Conservation (phyloP, 495 filamentous ascomycete species). For the Wilcoxina mikolae region DNA sequence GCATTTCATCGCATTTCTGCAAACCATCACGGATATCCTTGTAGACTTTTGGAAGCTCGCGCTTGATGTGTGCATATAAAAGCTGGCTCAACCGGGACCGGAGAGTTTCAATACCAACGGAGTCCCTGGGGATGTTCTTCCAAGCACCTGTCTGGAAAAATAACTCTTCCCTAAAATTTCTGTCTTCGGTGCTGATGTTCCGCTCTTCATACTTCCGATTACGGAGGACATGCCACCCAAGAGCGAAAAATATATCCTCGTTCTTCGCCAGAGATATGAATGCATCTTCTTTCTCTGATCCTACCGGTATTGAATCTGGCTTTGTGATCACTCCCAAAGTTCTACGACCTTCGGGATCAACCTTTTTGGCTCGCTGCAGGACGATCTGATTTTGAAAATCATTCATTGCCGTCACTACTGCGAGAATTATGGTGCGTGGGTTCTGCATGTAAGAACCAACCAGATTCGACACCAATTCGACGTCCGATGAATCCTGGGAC, state of each 20-base stretch:
- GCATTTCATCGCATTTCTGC: no score
- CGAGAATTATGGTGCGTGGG: constrained; percentile 37
- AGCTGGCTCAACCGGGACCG: no score
- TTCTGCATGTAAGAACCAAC: constrained; percentile 36
- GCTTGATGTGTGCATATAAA: no score
- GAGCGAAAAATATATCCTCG: constrained; percentile 33
- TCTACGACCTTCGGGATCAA: constrained; percentile 32
- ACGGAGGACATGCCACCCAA: constrained; percentile 39
- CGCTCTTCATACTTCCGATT: constrained; percentile 36
- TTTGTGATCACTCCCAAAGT: constrained; percentile 27
- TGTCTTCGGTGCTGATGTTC: constrained; percentile 22
- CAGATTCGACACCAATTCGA: constrained; percentile 33
- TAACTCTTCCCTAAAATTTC: no score
- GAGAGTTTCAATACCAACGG: no score
- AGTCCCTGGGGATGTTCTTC: no score
- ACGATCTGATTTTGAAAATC: constrained; percentile 39
- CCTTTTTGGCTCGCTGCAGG: constrained; percentile 31
- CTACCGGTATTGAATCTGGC: constrained; percentile 9
- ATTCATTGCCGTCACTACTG: constrained; percentile 38
- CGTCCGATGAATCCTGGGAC: constrained; percentile 31
- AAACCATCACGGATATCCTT: no score
- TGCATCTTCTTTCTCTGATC: constrained; percentile 31
- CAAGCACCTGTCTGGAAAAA: no score
- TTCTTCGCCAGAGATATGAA: constrained; percentile 36
- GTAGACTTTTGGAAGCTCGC: no score